Percentiles rank a stretch among this genome's conserved stretches.
These are phyloP conservation scores for Kodamaea ohmeri DNA, from an alignment of 1,139 yeast genomes.

Conservation along the genomic window DNA sequence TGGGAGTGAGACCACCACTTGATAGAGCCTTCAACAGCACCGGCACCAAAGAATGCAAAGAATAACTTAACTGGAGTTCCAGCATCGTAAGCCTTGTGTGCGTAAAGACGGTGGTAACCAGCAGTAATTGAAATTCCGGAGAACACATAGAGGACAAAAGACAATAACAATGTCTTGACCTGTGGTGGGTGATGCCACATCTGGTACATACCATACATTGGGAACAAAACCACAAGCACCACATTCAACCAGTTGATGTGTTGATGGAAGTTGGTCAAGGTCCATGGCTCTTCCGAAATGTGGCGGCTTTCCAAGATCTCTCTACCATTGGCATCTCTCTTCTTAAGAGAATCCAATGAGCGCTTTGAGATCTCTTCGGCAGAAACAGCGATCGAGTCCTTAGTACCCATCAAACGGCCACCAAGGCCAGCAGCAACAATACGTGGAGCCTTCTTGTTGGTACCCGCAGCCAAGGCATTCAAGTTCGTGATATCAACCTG, in stretches of 20 bases:
- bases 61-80: conserved; percentile 65
- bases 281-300: conserved; percentile 92
- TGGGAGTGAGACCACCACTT: conserved; percentile 99
- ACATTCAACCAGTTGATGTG: conserved; percentile 94
- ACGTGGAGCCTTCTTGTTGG: conserved; percentile 65
- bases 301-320: conserved; percentile 56
- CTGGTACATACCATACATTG: conserved; percentile 57
- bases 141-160: conserved; percentile 59
- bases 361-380: conserved; percentile 61
- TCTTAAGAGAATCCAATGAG: conserved; percentile 47
- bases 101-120: conserved; percentile 85
- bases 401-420: conserved; percentile 78
- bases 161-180: conserved; percentile 57
- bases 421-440: conserved; percentile 77
- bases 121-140: conserved; percentile 94
- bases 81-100: conserved; percentile 88
- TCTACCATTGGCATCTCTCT: conserved; percentile 46
- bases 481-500: conserved; percentile 70
- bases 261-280: conserved; percentile 73
- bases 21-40: conserved; percentile 94
- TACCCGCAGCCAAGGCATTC: conserved; percentile 87
- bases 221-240: conserved; percentile 70
- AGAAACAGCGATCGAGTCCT: conserved; percentile 62
- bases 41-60: conserved; percentile 86
- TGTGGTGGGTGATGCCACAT: conserved; percentile 54